Evolutionary conservation across 257 asterid genomes (phyloP).

Genomic region (Paraleonurus japonicus): DNA sequence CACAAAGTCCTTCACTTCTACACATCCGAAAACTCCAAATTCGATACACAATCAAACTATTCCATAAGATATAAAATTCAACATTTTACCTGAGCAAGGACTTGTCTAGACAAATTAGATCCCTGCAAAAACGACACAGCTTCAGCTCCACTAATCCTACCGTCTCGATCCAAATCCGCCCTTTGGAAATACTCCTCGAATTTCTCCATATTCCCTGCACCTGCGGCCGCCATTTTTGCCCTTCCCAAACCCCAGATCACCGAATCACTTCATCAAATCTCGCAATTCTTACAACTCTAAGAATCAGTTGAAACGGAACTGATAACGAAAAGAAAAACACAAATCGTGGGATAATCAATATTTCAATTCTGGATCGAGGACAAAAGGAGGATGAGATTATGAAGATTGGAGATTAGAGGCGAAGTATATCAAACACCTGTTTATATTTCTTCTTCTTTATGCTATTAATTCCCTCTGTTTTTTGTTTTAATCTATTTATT

Average conservation of each 20-base stretch:
- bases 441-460: background rate
- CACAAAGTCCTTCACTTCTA: background rate
- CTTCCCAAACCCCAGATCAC: constrained; percentile 28
- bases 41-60: background rate
- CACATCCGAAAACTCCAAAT: constrained; percentile 8
- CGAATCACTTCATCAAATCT: constrained; percentile 28
- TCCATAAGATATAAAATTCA: background rate
- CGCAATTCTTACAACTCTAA: background rate
- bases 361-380: constrained; percentile 20
- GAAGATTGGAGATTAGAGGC: constrained; percentile 25
- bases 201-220: constrained; percentile 57
- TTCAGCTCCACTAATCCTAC: constrained; percentile 88
- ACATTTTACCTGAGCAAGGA: constrained; percentile 72
- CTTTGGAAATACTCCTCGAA: constrained; percentile 78
- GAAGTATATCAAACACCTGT: constrained; percentile 6
- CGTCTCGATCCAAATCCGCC: constrained; percentile 96
- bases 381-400: background rate
- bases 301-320: constrained; percentile 17
- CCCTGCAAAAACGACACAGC: constrained; percentile 83
- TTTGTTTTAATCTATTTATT: background rate
- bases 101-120: constrained; percentile 76
- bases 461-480: constrained; percentile 8
- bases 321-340: background rate
- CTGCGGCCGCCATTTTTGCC: constrained; percentile 45
- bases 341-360: background rate